phyloP scores from a whole-genome alignment of 1,139 yeast species.

The Debaryomyces sp. region DNA sequence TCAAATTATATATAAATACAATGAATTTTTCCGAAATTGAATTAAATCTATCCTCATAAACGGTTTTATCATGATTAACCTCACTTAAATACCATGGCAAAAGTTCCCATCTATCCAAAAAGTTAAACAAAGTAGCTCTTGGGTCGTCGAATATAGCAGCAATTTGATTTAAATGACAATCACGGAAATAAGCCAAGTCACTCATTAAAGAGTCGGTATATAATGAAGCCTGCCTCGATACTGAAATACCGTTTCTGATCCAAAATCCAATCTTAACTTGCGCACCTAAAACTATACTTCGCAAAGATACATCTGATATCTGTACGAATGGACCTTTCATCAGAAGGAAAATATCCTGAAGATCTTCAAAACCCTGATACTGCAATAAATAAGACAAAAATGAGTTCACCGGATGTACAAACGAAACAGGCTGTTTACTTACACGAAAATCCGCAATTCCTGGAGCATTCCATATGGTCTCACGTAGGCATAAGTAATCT shows the following conservation, averaged over 20 bases:
- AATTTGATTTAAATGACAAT: conserved; percentile 61
- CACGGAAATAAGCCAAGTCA: conserved; percentile 44
- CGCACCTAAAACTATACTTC: conserved; percentile 66
- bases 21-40: conserved; percentile 57
- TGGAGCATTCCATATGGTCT: conserved; percentile 31
- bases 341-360: conserved; percentile 18
- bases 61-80: conserved; percentile 37
- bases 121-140: conserved; percentile 42
- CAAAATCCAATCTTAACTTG: conserved; percentile 83
- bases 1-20: conserved; percentile 55
- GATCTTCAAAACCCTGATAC: conserved; percentile 28
- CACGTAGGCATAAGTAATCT: conserved; percentile 27
- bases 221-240: conserved; percentile 48
- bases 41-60: conserved; percentile 60
- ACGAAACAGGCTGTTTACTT: conserved; percentile 52
- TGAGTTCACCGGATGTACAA: conserved; percentile 62
- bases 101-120: conserved; percentile 66
- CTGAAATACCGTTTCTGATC: conserved; percentile 80
- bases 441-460: conserved; percentile 47
- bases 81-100: conserved; percentile 52
- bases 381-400: conserved; percentile 48
- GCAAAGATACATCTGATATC: conserved; percentile 58
- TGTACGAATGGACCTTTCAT: conserved; percentile 33
- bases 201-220: conserved; percentile 38
- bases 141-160: conserved; percentile 50